Conservation (phyloP, 305 asterid species). For the Fraxinus velutina region DNA sequence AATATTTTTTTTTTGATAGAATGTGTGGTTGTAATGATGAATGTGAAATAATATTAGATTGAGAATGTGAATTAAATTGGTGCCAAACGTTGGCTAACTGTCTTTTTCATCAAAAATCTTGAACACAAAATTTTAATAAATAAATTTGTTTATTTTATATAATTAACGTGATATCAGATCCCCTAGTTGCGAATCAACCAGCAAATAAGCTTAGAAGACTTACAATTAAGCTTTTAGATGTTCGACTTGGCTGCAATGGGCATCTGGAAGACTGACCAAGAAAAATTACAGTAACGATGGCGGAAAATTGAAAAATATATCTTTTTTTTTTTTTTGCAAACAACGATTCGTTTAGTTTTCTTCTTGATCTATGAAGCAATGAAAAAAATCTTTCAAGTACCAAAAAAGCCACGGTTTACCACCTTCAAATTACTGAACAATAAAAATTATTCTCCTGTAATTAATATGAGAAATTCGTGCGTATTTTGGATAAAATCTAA, state of each 20-base stretch:
- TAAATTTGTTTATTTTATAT: too few relatives aligned
- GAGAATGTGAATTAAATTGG: too few relatives aligned
- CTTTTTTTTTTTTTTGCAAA: too few relatives aligned
- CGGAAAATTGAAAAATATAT: neutral
- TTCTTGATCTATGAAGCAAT: slow-evolving; percentile 24
- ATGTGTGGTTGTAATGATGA: too few relatives aligned
- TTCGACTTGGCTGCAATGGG: neutral
- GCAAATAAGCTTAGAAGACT: neutral
- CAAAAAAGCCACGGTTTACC: slow-evolving; percentile 91
- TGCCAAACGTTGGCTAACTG: too few relatives aligned
- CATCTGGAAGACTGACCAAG: neutral
- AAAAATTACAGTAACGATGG: neutral
- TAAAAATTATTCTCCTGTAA: neutral
- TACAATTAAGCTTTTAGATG: neutral
- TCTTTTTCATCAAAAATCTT: neutral
- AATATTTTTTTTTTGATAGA: too few relatives aligned
- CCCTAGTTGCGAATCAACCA: neutral
- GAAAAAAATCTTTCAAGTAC: slow-evolving; percentile 27
- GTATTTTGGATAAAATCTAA: slow-evolving; percentile 61
- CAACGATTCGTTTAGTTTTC: neutral
- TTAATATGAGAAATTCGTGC: slow-evolving; percentile 60
- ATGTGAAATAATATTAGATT: too few relatives aligned
- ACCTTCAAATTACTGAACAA: slow-evolving; percentile 21
- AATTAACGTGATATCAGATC: too few relatives aligned
- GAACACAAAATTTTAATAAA: neutral